A percentile compares a stretch with the other conserved stretches of the same genome.
phyloP scores from a whole-genome alignment of 257 asterid genomes.

The Capsicum pubescens region DNA sequence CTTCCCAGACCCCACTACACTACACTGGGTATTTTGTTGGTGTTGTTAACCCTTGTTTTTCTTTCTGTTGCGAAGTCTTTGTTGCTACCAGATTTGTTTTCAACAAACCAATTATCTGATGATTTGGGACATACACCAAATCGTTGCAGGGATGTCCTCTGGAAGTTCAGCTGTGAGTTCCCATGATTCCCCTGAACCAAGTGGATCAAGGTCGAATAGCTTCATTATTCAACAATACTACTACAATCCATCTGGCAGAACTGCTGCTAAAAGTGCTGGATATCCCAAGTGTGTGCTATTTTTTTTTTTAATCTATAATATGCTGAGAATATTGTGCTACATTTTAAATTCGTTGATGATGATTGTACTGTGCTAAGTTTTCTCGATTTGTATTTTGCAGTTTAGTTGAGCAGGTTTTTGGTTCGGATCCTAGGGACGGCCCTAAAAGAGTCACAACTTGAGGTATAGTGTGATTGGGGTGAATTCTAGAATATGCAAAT shows the following conservation, averaged over 20 bases:
- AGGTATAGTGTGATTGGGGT: conserved; percentile 20
- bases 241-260: conserved; percentile 25
- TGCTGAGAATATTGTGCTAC: not conserved
- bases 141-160: conserved; percentile 45
- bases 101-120: not conserved
- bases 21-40: too few species aligned
- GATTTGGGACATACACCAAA: not conserved
- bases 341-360: not conserved
- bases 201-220: conserved; percentile 29
- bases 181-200: conserved; percentile 27
- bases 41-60: not conserved
- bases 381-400: conserved; percentile 36
- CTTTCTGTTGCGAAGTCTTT: not conserved
- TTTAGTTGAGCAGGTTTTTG: conserved; percentile 27
- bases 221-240: conserved; percentile 33
- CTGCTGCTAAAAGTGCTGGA: conserved; percentile 26
- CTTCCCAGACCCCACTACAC: too few species aligned
- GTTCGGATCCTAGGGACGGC: conserved; percentile 5
- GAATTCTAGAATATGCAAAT: not conserved
- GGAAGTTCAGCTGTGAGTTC: conserved; percentile 35
- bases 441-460: conserved; percentile 17
- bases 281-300: conserved; percentile 40
- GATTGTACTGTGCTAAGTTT: conserved; percentile 15
- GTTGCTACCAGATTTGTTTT: not conserved
- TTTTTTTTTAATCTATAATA: not conserved